Percentiles rank a stretch among this genome's conserved stretches.
Evolutionary conservation across 352 stramenopile genomes (phyloP).

Genomic region (Phytophthora ohioensis): DNA sequence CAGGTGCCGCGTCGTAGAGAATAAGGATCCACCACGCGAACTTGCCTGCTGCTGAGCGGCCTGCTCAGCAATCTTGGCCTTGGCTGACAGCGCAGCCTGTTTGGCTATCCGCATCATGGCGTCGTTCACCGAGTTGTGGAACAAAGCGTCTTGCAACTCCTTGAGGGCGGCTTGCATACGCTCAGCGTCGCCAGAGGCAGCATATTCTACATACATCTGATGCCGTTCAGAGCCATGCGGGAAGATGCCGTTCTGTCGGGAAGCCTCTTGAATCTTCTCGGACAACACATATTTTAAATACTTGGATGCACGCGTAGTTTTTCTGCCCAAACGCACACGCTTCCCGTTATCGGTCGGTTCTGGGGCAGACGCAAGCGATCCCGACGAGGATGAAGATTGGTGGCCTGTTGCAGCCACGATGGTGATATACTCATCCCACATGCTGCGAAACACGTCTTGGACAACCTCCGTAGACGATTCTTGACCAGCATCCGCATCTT

Average conservation of each 20-base stretch:
- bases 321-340: constrained; percentile 24
- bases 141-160: constrained; percentile 71
- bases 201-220: constrained; percentile 55
- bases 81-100: constrained; percentile 79
- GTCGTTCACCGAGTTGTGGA: constrained; percentile 78
- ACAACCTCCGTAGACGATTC: constrained; percentile 32
- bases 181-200: constrained; percentile 55
- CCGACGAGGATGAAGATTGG: constrained; percentile 23
- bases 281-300: constrained; percentile 83
- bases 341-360: constrained; percentile 19
- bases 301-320: constrained; percentile 43
- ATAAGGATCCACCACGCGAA: constrained; percentile 63
- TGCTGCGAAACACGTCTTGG: constrained; percentile 31
- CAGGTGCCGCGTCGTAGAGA: constrained; percentile 79
- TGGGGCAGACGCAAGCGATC: constrained; percentile 17
- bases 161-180: constrained; percentile 67
- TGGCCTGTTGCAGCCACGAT: constrained; percentile 22
- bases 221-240: constrained; percentile 72
- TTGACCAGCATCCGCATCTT: constrained; percentile 6
- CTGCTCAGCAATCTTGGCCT: constrained; percentile 85
- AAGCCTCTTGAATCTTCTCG: constrained; percentile 79
- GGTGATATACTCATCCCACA: constrained; percentile 41
- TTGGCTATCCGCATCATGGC: constrained; percentile 87
- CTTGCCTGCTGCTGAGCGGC: constrained; percentile 74
- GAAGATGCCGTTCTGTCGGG: constrained; percentile 75